Conservation (phyloP, 2,329 filamentous ascomycete species). For the Pyrenophora graminea region DNA sequence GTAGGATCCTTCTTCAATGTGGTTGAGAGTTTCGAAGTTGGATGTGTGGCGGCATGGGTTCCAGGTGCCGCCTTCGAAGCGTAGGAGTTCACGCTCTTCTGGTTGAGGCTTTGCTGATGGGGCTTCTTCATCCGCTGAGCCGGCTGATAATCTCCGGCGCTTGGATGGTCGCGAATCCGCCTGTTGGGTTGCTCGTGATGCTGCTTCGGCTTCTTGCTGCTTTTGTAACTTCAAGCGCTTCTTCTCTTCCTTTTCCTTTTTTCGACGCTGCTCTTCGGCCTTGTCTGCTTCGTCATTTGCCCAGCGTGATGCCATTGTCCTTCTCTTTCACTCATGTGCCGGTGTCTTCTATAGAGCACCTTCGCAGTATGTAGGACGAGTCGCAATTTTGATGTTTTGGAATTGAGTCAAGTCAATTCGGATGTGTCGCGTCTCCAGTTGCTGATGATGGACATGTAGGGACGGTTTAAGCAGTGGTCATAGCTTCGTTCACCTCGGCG, state of each 20-base stretch:
- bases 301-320: slow-evolving; percentile 75
- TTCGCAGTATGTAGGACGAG: not conserved
- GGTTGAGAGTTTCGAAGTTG: slow-evolving; percentile 89
- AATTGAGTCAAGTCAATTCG: not conserved
- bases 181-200: slow-evolving; percentile 32
- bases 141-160: slow-evolving; percentile 62
- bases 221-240: slow-evolving; percentile 82
- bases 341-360: not conserved
- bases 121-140: slow-evolving; percentile 38
- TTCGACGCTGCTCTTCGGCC: slow-evolving; percentile 71
- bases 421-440: not conserved
- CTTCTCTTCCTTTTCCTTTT: slow-evolving; percentile 86
- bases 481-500: slow-evolving; percentile 38
- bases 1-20: slow-evolving; percentile 97
- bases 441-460: slow-evolving; percentile 2
- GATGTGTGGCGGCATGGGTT: slow-evolving; percentile 76
- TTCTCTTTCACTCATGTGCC: slow-evolving; percentile 1
- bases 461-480: slow-evolving; percentile 29
- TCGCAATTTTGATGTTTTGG: not conserved
- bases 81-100: slow-evolving; percentile 63
- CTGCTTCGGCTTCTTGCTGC: slow-evolving; percentile 67
- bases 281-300: slow-evolving; percentile 81
- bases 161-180: slow-evolving; percentile 57
- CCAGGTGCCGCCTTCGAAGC: slow-evolving; percentile 72
- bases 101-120: slow-evolving; percentile 25